A percentile compares a stretch with the other conserved stretches of the same genome.
These are phyloP conservation scores for Phaeosphaeriaceae sp. DNA, from an alignment of 2,329 filamentous ascomycete genomes.

Conservation along the genomic window DNA sequence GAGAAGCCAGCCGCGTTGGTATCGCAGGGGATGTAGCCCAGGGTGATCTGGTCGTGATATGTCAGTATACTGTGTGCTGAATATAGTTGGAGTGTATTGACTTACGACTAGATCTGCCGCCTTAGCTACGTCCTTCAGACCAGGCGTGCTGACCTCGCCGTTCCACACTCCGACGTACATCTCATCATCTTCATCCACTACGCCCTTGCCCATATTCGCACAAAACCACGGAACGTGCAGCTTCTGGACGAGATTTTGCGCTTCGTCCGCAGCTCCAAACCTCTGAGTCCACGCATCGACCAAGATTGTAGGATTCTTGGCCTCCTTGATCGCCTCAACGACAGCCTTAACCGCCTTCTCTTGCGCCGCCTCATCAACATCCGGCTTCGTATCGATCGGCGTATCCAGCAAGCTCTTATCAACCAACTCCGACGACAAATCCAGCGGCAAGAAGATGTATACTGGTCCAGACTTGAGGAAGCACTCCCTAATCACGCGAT, in stretches of 20 bases:
- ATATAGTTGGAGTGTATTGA: background rate
- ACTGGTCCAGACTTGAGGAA: conserved; percentile 52
- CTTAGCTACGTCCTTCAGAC: conserved; percentile 46
- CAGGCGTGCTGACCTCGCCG: conserved; percentile 47
- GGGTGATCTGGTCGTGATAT: conserved; percentile 26
- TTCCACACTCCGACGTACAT: conserved; percentile 52
- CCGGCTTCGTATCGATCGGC: conserved; percentile 44
- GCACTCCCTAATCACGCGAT: conserved; percentile 53
- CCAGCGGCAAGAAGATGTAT: conserved; percentile 54
- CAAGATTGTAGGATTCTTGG: conserved; percentile 48
- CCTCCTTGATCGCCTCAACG: conserved; percentile 34
- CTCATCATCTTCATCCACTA: conserved; percentile 52
- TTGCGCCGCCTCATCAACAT: conserved; percentile 33
- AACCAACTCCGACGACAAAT: conserved; percentile 49
- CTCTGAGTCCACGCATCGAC: conserved; percentile 50
- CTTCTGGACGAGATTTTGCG: conserved; percentile 41
- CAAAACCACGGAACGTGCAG: conserved; percentile 49
- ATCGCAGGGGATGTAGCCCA: conserved; percentile 52
- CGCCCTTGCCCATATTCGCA: conserved; percentile 52
- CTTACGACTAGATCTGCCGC: conserved; percentile 41
- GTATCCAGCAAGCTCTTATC: conserved; percentile 43
- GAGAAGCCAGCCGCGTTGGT: conserved; percentile 54
- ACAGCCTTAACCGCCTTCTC: conserved; percentile 46
- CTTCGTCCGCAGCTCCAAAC: conserved; percentile 46
- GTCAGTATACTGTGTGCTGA: background rate